Conservation (phyloP, 116 monocot genomes). For the Thalassia testudinum region DNA sequence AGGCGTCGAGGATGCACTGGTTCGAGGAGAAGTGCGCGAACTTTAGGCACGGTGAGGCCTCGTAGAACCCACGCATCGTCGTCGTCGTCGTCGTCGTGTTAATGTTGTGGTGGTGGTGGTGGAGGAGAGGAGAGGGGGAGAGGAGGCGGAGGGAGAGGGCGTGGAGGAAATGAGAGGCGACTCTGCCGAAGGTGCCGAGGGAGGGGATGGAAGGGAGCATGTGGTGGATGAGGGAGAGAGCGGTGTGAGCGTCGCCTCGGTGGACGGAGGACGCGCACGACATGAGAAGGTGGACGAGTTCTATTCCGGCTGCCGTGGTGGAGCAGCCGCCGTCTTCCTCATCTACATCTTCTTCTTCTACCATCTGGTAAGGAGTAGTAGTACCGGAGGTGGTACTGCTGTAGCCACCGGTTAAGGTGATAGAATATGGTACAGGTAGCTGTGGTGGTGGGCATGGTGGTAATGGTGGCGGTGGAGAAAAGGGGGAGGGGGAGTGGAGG, state of each 20-base stretch:
- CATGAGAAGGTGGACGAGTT: conserved; percentile 46
- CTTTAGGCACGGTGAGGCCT: conserved; percentile 61
- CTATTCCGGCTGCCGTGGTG: conserved; percentile 22
- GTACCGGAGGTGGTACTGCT: too few relatives aligned
- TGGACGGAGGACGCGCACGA: conserved; percentile 64
- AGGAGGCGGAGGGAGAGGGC: conserved; percentile 19
- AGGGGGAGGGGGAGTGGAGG: too few relatives aligned
- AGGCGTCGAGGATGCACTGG: conserved; percentile 61
- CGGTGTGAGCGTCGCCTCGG: conserved; percentile 27
- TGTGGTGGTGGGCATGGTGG: too few relatives aligned
- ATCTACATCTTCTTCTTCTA: too few relatives aligned
- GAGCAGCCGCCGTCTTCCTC: too few relatives aligned
- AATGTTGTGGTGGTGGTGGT: background rate
- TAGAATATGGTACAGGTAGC: too few relatives aligned
- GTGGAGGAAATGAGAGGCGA: conserved; percentile 61
- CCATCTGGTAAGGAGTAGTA: too few relatives aligned
- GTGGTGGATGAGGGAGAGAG: conserved; percentile 44
- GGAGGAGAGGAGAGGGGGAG: conserved; percentile 1
- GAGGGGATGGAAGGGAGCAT: conserved; percentile 16
- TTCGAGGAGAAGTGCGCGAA: conserved; percentile 76
- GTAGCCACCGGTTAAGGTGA: too few relatives aligned
- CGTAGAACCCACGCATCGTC: conserved; percentile 58
- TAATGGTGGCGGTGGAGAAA: too few relatives aligned
- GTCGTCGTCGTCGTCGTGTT: conserved; percentile 9
- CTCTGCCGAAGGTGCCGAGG: conserved; percentile 49